Base-by-base conservation (phyloP, 169 alveolate genomes). In the Toxoplasma gondii region DNA sequence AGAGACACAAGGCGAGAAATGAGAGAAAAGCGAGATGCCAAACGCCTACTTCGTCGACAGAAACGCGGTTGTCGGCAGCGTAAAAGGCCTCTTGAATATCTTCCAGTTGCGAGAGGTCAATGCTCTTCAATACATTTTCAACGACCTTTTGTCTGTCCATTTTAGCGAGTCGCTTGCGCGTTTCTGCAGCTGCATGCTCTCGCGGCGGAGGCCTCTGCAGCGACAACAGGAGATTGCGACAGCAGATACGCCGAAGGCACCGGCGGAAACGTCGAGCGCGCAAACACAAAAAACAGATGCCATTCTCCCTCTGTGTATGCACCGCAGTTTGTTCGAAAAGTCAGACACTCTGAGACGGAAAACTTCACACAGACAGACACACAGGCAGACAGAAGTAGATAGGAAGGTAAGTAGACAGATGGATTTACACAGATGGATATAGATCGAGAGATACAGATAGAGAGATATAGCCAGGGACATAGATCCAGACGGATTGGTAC, bases 1-100 rank as follows among this genome's bases (percentile, higher is more conserved):
- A 49, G 58, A 49, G 58, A 49, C 31, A 64, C n/a, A 31, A 1
- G 74, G 74, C 74, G 29, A 64, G n/a, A 27, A 16, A 19, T 64
- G n/a, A 64, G 29, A 64, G 22, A 27, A 64, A 49, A 49, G 1
- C 31, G 74, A 64, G 58, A 49, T 49, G 12, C 58, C 58, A 49
- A 64, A 64, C n/a, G n/a, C 34, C 74, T 64, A 82, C 90, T 16
- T 82, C 69, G 34, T 82, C 90, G 64, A 82, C 39, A 1, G 90
- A 16, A 4, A 82, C 44, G 1, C 67, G 53, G 64, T 82, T 43
- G 43, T 43, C 41, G 36, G 38, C 38, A 19, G 31, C 41, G 53
- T 38, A 38, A 67, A 82, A 82, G 38, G 38, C 90, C 34, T 31
- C n/a, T 19, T 67, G 90, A 49, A 82, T 36, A 22, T 29, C 90